Evolutionary conservation across 225 moss, liverwort and hornwort species (phyloP).

Genomic region (Polytrichum commune): DNA sequence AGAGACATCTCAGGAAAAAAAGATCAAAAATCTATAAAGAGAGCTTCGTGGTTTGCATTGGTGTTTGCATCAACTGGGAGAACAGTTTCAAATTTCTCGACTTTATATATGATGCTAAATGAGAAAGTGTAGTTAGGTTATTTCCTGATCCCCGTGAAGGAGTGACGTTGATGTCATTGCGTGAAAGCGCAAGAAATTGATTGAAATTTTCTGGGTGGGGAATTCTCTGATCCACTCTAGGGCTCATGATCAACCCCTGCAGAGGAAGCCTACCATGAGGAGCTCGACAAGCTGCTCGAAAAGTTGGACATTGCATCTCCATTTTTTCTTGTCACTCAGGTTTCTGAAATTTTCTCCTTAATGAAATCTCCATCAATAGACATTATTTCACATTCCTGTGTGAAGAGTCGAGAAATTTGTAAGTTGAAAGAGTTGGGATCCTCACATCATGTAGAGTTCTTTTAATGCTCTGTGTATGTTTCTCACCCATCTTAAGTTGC

Average conservation of each 20-base stretch:
- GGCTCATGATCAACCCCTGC: slow-evolving; percentile 90
- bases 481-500: neutral
- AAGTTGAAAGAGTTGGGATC: no score
- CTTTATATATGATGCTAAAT: no score
- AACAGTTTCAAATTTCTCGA: no score
- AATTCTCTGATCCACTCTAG: slow-evolving; percentile 72
- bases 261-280: slow-evolving; percentile 97
- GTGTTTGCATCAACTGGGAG: no score
- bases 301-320: slow-evolving; percentile 74
- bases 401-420: no score
- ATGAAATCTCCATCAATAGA: neutral
- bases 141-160: neutral
- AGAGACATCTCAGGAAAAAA: no score
- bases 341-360: slow-evolving; percentile 10
- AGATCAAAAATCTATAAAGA: no score
- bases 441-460: neutral
- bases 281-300: slow-evolving; percentile 91
- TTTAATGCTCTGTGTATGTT: neutral
- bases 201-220: slow-evolving; percentile 49
- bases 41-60: no score
- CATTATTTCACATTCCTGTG: neutral
- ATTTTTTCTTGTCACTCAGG: slow-evolving; percentile 94
- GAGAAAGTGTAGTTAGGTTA: no score
- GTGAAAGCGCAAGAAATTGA: slow-evolving; percentile 31
- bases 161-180: neutral